Percentiles rank a stretch among this genome's conserved stretches.
Evolutionary conservation across 768 basidiomycete species (phyloP).

Genomic region (Boletales sp.): DNA sequence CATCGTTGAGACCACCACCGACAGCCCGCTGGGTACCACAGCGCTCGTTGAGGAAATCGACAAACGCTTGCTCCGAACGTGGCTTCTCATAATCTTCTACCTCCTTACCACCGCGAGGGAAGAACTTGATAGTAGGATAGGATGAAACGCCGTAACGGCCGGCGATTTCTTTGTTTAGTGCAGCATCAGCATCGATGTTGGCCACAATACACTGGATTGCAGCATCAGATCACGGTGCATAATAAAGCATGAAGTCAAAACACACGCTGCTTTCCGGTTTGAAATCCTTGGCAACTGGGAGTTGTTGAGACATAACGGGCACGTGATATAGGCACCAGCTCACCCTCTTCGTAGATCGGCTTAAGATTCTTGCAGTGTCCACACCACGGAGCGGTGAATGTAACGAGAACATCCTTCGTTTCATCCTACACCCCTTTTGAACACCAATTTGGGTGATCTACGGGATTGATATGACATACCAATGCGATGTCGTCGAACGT

Average conservation of each 20-base stretch:
- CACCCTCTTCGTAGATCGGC: constrained; percentile 80
- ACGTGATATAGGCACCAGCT: neutral
- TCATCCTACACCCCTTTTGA: constrained; percentile 41
- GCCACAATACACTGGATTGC: constrained; percentile 74
- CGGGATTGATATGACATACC: constrained; percentile 35
- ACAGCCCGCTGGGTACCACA: constrained; percentile 83
- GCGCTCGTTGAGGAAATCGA: constrained; percentile 76
- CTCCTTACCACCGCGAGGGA: constrained; percentile 67
- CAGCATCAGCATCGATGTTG: constrained; percentile 86
- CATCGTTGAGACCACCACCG: constrained; percentile 75
- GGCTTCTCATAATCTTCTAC: constrained; percentile 65
- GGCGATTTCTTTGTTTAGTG: constrained; percentile 69
- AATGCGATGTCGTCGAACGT: constrained; percentile 76
- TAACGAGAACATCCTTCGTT: constrained; percentile 79
- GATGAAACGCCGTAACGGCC: constrained; percentile 66
- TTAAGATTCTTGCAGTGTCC: constrained; percentile 94
- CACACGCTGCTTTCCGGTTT: constrained; percentile 69
- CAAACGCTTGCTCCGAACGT: constrained; percentile 72
- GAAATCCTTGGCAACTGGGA: constrained; percentile 72
- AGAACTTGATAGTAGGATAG: constrained; percentile 97
- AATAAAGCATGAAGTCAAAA: neutral
- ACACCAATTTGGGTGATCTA: neutral
- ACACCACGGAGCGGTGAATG: constrained; percentile 86
- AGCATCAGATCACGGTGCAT: constrained; percentile 5
- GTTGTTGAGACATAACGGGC: neutral